phyloP scores from a whole-genome alignment of 2,329 filamentous ascomycete genomes.

The Juglanconis oblonga region DNA sequence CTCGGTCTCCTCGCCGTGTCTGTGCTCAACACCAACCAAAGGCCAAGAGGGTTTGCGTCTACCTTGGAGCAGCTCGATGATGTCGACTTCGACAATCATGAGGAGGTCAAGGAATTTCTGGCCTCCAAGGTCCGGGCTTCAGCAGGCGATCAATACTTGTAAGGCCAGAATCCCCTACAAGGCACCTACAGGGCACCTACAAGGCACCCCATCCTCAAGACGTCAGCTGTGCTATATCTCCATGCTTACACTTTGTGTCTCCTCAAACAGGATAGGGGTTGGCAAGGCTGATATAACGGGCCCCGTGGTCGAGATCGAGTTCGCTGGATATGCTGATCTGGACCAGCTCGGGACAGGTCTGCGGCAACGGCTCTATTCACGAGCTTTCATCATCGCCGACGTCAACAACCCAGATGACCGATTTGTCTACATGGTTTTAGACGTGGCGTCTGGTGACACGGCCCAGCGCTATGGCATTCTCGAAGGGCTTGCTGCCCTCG shows the following conservation, averaged over 20 bases:
- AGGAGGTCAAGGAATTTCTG: conserved; percentile 14
- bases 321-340: conserved; percentile 90
- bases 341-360: conserved; percentile 79
- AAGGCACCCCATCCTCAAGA: too few relatives aligned
- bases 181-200: too few relatives aligned
- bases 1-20: conserved; percentile 15
- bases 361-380: conserved; percentile 82
- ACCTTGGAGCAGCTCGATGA: conserved; percentile 5
- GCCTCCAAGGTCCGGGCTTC: conserved; percentile 15
- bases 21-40: conserved; percentile 10
- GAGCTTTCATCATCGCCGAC: conserved; percentile 83
- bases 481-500: conserved; percentile 66
- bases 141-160: conserved; percentile 17
- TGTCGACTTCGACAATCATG: conserved; percentile 13
- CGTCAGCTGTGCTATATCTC: too few relatives aligned
- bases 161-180: neutral
- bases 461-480: conserved; percentile 86
- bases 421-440: conserved; percentile 84
- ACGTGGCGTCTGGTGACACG: conserved; percentile 85
- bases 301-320: conserved; percentile 83
- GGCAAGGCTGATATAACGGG: conserved; percentile 61
- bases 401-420: conserved; percentile 63
- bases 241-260: neutral
- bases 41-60: neutral
- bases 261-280: conserved; percentile 39